These are phyloP conservation scores for Neofusicoccum ribis DNA, from an alignment of 2,329 filamentous ascomycete species.

Conservation along the genomic window DNA sequence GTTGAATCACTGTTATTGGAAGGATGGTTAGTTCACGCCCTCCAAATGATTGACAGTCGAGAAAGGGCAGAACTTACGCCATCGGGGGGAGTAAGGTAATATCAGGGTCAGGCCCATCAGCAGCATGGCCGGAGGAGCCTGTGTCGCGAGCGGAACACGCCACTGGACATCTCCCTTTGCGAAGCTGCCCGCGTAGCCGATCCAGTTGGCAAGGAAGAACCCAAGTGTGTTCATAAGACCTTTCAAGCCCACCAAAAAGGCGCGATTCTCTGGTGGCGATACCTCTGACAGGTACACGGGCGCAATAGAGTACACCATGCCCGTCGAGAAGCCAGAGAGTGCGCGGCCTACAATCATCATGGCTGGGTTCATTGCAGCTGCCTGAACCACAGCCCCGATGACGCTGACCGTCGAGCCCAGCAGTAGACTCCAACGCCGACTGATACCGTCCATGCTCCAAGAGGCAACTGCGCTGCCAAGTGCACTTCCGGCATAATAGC, in stretches of 20 bases:
- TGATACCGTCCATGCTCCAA: slow-evolving; percentile 36
- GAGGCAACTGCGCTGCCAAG: slow-evolving; percentile 34
- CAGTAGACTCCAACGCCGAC: slow-evolving; percentile 37
- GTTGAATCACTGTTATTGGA: slow-evolving; percentile 22
- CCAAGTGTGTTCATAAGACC: slow-evolving; percentile 30
- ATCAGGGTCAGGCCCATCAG: slow-evolving; percentile 22
- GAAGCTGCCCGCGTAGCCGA: slow-evolving; percentile 41
- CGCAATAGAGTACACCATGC: not conserved
- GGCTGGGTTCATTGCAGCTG: not conserved
- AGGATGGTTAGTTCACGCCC: too few species aligned
- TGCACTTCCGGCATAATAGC: slow-evolving; percentile 37
- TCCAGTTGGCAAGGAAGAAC: slow-evolving; percentile 43
- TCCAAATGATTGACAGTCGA: too few species aligned
- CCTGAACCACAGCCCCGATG: slow-evolving; percentile 28
- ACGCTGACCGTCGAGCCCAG: slow-evolving; percentile 21
- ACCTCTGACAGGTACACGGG: not conserved
- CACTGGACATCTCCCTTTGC: slow-evolving; percentile 33
- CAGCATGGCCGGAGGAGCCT: slow-evolving; percentile 28
- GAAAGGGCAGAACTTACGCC: not conserved
- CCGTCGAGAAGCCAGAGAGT: not conserved
- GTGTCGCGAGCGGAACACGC: slow-evolving; percentile 38
- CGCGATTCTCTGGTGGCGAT: not conserved
- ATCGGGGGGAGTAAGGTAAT: slow-evolving; percentile 25
- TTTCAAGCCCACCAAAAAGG: not conserved
- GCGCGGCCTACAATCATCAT: slow-evolving; percentile 1